Base-by-base conservation (phyloP, 2,329 filamentous ascomycete genomes). In the Corniculantispora saksenae region DNA sequence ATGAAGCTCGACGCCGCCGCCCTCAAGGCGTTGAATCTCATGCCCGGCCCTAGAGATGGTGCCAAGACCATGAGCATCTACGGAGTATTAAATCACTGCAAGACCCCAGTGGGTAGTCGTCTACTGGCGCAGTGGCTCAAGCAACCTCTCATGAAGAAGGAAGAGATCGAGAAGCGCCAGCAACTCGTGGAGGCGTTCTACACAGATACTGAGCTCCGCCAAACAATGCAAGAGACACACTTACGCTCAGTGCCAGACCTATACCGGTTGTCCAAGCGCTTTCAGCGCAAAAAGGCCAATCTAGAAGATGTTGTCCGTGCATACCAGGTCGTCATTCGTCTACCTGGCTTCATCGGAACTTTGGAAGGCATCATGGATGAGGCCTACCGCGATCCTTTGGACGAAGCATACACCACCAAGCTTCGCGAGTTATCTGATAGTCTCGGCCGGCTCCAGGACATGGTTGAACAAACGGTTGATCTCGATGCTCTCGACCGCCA, bases 1-100 rank as follows among this genome's bases (percentile, higher is more conserved):
- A 99, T 99, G 95, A 99, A 97, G 79, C 84, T 99, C 5, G 95
- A 99, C 77, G 93, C 96, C 0, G 93, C 95, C 1, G 95, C 95
- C 0, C 82, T 99, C 51, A 94, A 96, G 73, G 95, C 95, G 0
- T 84, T 99, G 62, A 99, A 99, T 72, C 85, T 99, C 45, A 98
- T 99, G 94, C 96, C 95, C 6, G 94, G 95, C 6, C 92, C 92
- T 0, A 89, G 93, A 69, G 95, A 99, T 73, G 95, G 95, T 2
- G 87, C 93, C n/a, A 98, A 97, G 81, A 96, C 88, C 1, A 99
- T 99, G 95, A 98, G 94, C 74, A 77, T 99, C 61, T 99, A 92
- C 71, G 95, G 95, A 0, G 81, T 99, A 21, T 83, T 99, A 50
- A 98, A 99, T 72, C 94, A 98, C 77, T 99, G 95, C 88, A 98